Conservation (phyloP, 306 rosid species). For the Quercus aquifolioides region DNA sequence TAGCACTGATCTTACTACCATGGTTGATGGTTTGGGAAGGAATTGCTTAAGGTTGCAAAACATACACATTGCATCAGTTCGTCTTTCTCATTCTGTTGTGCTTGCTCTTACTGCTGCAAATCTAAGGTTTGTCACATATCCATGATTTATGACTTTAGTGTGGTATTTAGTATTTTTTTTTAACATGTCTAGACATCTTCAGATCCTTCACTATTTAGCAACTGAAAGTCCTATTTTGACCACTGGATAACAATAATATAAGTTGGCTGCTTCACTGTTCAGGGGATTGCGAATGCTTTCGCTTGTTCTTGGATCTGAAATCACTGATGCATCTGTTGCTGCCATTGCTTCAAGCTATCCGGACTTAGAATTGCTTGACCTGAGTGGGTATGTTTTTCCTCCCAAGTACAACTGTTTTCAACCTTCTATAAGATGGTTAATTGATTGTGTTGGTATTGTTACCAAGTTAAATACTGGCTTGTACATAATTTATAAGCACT, state of each 20-base stretch:
- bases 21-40: constrained; percentile 73
- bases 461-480: not conserved
- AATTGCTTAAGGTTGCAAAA: constrained; percentile 76
- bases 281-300: constrained; percentile 91
- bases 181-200: not conserved
- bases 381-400: constrained; percentile 74
- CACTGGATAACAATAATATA: constrained; percentile 5
- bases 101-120: constrained; percentile 88
- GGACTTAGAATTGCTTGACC: constrained; percentile 78
- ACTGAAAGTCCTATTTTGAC: not conserved
- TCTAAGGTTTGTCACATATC: constrained; percentile 58
- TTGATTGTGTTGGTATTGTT: not conserved
- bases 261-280: constrained; percentile 18
- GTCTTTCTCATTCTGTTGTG: constrained; percentile 81
- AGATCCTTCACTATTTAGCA: not conserved
- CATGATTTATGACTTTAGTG: constrained; percentile 3
- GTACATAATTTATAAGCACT: not conserved
- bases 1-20: constrained; percentile 57
- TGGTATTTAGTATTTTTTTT: not conserved
- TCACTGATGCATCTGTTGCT: constrained; percentile 97
- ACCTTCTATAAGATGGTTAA: not conserved
- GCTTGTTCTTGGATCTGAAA: constrained; percentile 93
- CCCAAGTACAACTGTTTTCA: not conserved
- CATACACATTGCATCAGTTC: constrained; percentile 80
- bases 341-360: constrained; percentile 87